A percentile compares a stretch with the other conserved stretches of the same genome.
These are phyloP conservation scores for Acacia crassicarpa DNA, from an alignment of 306 rosid species.

Conservation along the genomic window DNA sequence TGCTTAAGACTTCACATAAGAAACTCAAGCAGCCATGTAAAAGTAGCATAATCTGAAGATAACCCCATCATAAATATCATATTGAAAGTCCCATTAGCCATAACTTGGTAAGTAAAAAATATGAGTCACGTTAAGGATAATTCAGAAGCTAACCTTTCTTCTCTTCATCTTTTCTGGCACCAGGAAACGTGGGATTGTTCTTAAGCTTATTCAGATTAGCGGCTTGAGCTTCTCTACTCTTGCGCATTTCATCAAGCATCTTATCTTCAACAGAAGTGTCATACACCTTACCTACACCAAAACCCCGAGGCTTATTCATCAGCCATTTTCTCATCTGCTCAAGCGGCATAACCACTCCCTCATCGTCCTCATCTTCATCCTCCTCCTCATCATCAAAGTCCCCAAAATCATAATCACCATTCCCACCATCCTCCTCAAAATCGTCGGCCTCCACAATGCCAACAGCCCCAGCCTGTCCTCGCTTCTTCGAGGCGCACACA, in stretches of 20 bases:
- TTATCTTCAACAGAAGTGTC: constrained; percentile 83
- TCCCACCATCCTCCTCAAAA: constrained; percentile 34
- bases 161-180: constrained; percentile 20
- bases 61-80: background rate
- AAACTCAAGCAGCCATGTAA: background rate
- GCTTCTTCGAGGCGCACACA: constrained; percentile 27
- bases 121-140: background rate
- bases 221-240: constrained; percentile 54
- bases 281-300: constrained; percentile 76
- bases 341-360: constrained; percentile 42
- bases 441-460: constrained; percentile 22
- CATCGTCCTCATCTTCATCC: constrained; percentile 38
- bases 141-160: constrained; percentile 45
- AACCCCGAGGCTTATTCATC: constrained; percentile 68
- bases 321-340: constrained; percentile 65
- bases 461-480: constrained; percentile 17
- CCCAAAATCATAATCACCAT: constrained; percentile 25
- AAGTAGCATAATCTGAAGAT: background rate
- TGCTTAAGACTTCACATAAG: background rate
- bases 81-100: background rate
- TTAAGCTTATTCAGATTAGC: constrained; percentile 58
- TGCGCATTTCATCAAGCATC: constrained; percentile 72
- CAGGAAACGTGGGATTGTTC: constrained; percentile 29
- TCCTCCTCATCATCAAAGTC: constrained; percentile 19
- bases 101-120: background rate